A percentile compares a stretch with the other conserved stretches of the same genome.
These are phyloP conservation scores for Vaccinium myrtillus DNA, from an alignment of 148 eudicot genomes.

Conservation along the genomic window DNA sequence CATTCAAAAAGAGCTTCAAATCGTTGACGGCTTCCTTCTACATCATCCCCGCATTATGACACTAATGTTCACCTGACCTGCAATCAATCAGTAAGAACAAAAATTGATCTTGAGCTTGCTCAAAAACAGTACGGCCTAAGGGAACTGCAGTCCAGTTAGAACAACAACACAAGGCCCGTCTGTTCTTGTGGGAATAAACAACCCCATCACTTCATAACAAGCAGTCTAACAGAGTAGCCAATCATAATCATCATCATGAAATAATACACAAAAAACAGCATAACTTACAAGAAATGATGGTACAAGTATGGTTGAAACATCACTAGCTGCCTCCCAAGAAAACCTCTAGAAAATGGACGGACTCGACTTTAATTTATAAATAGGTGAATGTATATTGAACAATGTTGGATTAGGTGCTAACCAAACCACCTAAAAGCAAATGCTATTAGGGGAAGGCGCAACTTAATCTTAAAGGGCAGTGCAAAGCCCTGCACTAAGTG, in stretches of 20 bases:
- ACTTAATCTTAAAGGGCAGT: too few relatives aligned
- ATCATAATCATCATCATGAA: not conserved
- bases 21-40: not conserved
- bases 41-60: not conserved
- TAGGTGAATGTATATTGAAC: not conserved
- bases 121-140: not conserved
- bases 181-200: not conserved
- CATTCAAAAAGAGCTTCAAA: conserved; percentile 6
- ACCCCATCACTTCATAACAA: not conserved
- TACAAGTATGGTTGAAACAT: not conserved
- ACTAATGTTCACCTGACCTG: not conserved
- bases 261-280: not conserved
- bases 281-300: not conserved
- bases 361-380: too few relatives aligned
- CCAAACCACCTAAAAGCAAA: too few relatives aligned
- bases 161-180: not conserved
- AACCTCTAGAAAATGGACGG: not conserved
- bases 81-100: conserved; percentile 10
- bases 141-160: not conserved
- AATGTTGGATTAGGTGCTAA: too few relatives aligned
- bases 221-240: not conserved
- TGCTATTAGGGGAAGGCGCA: too few relatives aligned
- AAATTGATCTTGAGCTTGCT: conserved; percentile 7
- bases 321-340: not conserved
- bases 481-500: too few relatives aligned